Base-by-base conservation (phyloP, 1,139 yeast species). In the Geotrichum candidum region DNA sequence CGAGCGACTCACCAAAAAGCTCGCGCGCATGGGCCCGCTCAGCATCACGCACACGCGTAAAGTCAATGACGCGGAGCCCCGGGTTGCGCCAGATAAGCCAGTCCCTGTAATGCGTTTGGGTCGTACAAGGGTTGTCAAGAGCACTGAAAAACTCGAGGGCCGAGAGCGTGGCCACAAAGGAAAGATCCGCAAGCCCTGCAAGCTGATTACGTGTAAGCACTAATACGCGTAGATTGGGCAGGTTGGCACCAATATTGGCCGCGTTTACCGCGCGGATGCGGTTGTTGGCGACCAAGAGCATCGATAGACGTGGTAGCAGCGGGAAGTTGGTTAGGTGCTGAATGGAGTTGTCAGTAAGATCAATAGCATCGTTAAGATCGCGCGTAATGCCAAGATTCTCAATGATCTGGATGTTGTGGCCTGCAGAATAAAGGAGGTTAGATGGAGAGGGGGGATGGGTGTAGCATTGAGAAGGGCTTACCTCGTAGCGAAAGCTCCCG, bases 61-160 rank as follows among this genome's bases (percentile, higher is more conserved):
- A 88, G 71, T 92, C 97, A 54, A 92, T 72, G 0, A 87, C 80
- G 57, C 80, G 77, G 57, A 92, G 71, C 1, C 78, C 72, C 0
- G 97, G 96, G 5, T 87, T 67, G 13, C 83, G 68, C 84, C 89
- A 83, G 1, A 90, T 77, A 2, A 85, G 72, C 69, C 83, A 82
- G 15, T 77, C 67, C 60, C 96, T 77, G 70, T 90, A 91, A 68
- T 87, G 71, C 25, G 80, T 77, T n/a, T 76, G 68, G 25, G 75
- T 69, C 1, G 83, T 73, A 0, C 90, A 78, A 0, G 89, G 89
- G 68, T 90, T 91, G 1, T 86, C 89, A 1, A 73, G 64, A 31
- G 91, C 71, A 2, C 82, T 75, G 51, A 92, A 70, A 62, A 80
- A 79, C 51, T 78, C 73, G 50, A 89, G 76, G 3, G 71, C 70